Evolutionary conservation across 139 green algal genomes (phyloP).

Genomic region (Picochlorum costavermella): DNA sequence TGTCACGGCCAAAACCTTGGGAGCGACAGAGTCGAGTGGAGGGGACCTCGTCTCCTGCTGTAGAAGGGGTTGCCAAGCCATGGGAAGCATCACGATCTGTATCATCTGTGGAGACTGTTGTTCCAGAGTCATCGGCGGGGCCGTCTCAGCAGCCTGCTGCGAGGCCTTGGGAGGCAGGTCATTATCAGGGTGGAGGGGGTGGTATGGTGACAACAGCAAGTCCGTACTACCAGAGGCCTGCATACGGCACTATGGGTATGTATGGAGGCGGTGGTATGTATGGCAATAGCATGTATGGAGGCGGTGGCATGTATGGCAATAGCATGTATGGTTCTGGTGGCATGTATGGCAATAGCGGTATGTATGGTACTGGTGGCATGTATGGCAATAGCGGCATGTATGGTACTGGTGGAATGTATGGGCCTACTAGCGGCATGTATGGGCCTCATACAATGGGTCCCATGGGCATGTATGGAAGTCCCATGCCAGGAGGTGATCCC

Average conservation of each 20-base stretch:
- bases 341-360: constrained; percentile 9
- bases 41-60: constrained; percentile 1
- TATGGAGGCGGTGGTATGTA: constrained; percentile 1
- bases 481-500: constrained; percentile 41
- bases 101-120: not conserved
- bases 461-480: constrained; percentile 31
- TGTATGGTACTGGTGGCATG: not conserved
- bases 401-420: too few relatives aligned
- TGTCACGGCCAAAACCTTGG: constrained; percentile 37
- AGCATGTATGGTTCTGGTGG: constrained; percentile 1
- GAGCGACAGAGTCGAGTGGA: constrained; percentile 17
- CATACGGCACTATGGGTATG: not conserved
- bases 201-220: not conserved
- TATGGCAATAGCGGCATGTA: too few relatives aligned
- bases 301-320: not conserved
- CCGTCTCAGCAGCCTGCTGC: not conserved
- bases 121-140: not conserved
- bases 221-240: not conserved
- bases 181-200: too few relatives aligned
- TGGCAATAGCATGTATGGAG: not conserved
- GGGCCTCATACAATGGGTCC: constrained; percentile 30
- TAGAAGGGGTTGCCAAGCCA: constrained; percentile 43
- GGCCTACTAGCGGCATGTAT: constrained; percentile 14
- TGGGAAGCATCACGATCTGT: constrained; percentile 38
- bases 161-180: not conserved